These are phyloP conservation scores for Cryphonectria parasitica DNA, from an alignment of 2,329 filamentous ascomycete species.

Conservation along the genomic window DNA sequence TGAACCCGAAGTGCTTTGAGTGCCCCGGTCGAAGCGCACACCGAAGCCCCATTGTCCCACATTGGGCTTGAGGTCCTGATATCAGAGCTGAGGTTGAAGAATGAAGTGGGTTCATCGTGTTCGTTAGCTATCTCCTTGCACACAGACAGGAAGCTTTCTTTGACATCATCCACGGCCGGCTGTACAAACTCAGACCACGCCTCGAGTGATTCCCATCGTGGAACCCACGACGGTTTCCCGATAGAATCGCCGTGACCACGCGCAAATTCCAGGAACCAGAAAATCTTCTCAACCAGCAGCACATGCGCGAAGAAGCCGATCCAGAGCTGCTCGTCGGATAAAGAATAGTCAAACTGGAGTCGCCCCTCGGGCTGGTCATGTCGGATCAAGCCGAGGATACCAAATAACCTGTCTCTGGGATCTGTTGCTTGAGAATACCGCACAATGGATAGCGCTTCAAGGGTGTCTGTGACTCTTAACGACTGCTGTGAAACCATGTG, in stretches of 20 bases:
- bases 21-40: not conserved
- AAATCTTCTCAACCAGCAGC: not conserved
- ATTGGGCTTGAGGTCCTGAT: not conserved
- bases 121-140: not conserved
- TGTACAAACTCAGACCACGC: not conserved
- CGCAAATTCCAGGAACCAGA: not conserved
- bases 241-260: not conserved
- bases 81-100: not conserved
- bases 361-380: not conserved
- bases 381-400: not conserved
- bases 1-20: not conserved
- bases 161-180: not conserved
- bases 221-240: not conserved
- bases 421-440: not conserved
- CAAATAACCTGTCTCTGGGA: not conserved
- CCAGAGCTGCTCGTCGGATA: not conserved
- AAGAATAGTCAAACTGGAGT: not conserved
- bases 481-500: not conserved
- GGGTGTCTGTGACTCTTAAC: not conserved
- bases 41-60: not conserved
- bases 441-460: not conserved
- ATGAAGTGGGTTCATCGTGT: not conserved
- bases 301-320: not conserved
- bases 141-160: not conserved
- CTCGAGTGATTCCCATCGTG: not conserved